These are phyloP conservation scores for Xylariaceae sp. DNA, from an alignment of 2,329 filamentous ascomycete genomes.

Conservation along the genomic window DNA sequence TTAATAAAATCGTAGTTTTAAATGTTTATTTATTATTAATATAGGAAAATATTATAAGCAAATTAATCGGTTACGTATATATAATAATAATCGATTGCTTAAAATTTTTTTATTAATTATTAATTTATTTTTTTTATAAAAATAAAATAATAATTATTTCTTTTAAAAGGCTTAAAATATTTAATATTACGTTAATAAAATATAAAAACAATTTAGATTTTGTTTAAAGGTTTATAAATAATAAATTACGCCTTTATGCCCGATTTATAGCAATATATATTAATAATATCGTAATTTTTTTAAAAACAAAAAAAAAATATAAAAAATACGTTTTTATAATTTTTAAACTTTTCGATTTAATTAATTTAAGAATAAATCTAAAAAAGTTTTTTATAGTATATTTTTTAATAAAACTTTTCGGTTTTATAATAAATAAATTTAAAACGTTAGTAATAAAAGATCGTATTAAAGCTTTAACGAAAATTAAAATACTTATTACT, in stretches of 20 bases:
- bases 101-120: slow-evolving; percentile 4
- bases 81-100: not conserved
- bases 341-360: not conserved
- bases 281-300: slow-evolving; percentile 1
- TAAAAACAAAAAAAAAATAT: not conserved
- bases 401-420: not conserved
- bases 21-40: not conserved
- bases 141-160: not conserved
- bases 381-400: not conserved
- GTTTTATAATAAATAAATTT: not conserved
- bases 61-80: not conserved
- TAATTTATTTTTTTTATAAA: not conserved
- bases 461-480: not conserved
- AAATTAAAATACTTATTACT: not conserved
- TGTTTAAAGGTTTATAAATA: slow-evolving; percentile 1
- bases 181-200: not conserved
- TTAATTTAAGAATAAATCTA: not conserved
- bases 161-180: not conserved
- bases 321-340: not conserved
- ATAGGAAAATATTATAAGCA: not conserved
- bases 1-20: not conserved
- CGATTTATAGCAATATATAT: not conserved
- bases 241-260: not conserved
- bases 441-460: not conserved
- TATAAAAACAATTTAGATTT: not conserved